These are phyloP conservation scores for Epithele typhae DNA, from an alignment of 768 basidiomycete genomes.

Conservation along the genomic window DNA sequence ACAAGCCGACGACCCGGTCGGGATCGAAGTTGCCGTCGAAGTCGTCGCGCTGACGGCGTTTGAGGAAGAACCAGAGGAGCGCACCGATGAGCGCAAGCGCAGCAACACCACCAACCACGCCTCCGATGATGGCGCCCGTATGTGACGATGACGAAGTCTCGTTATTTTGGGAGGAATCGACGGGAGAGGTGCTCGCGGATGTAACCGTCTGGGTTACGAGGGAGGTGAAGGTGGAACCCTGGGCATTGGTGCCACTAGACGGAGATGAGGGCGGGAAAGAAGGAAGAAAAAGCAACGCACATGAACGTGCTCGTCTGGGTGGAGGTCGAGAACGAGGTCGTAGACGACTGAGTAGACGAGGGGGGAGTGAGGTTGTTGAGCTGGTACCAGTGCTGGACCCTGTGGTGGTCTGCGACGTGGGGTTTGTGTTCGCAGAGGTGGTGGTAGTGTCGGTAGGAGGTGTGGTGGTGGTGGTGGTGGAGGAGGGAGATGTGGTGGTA, in stretches of 20 bases:
- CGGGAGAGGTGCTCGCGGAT: slow-evolving; percentile 5
- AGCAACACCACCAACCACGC: slow-evolving; percentile 27
- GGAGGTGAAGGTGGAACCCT: slow-evolving; percentile 17
- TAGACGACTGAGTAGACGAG: not conserved
- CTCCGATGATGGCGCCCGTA: slow-evolving; percentile 28
- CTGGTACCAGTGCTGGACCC: not conserved
- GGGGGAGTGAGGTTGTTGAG: not conserved
- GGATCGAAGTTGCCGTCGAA: slow-evolving; percentile 51
- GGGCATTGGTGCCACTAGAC: slow-evolving; percentile 17
- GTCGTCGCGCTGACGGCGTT: slow-evolving; percentile 29
- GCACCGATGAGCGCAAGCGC: slow-evolving; percentile 22
- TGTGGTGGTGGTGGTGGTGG: slow-evolving; percentile 2
- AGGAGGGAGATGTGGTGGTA: slow-evolving; percentile 4
- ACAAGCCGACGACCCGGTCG: slow-evolving; percentile 34
- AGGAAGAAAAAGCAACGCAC: slow-evolving; percentile 8
- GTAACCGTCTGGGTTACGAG: slow-evolving; percentile 13
- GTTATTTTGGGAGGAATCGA: slow-evolving; percentile 3
- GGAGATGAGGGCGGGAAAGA: not conserved
- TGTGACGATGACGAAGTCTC: slow-evolving; percentile 16
- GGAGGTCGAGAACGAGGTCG: not conserved
- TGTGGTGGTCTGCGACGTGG: not conserved
- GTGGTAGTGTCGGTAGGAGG: slow-evolving; percentile 5
- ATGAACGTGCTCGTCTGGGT: slow-evolving; percentile 15
- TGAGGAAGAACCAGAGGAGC: slow-evolving; percentile 22
- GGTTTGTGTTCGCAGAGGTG: not conserved